Percentiles rank a stretch among this genome's conserved stretches.
Conservation (phyloP, 768 basidiomycete species). For the Tricholoma sp. region DNA sequence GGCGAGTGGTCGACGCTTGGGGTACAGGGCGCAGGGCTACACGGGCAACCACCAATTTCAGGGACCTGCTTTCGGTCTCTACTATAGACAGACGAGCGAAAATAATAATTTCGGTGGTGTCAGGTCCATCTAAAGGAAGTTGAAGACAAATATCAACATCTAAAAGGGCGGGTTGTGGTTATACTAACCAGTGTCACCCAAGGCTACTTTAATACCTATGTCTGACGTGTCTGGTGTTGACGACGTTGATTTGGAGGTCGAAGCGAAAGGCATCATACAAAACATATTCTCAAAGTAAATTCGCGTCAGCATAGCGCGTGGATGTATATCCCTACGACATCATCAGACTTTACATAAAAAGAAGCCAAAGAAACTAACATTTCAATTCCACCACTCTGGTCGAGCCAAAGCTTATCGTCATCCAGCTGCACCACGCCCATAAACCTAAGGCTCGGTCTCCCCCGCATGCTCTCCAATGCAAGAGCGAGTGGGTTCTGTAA, state of each 20-base stretch:
- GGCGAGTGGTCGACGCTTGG: slow-evolving; percentile 26
- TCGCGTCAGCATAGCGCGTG: slow-evolving; percentile 51
- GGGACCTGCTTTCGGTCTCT: slow-evolving; percentile 10
- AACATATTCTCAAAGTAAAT: slow-evolving; percentile 71
- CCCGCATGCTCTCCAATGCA: slow-evolving; percentile 77
- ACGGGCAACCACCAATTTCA: slow-evolving; percentile 54
- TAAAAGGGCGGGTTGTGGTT: not conserved
- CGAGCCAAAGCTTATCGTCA: slow-evolving; percentile 47
- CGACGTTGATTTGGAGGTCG: slow-evolving; percentile 17
- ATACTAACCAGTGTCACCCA: slow-evolving; percentile 61
- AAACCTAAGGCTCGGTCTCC: slow-evolving; percentile 57
- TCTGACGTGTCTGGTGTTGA: slow-evolving; percentile 30
- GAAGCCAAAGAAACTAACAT: slow-evolving; percentile 20
- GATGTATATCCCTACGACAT: slow-evolving; percentile 60
- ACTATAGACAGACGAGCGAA: slow-evolving; percentile 27
- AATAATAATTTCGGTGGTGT: slow-evolving; percentile 62
- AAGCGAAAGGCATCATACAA: slow-evolving; percentile 42
- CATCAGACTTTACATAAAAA: slow-evolving; percentile 1
- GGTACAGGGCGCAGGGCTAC: slow-evolving; percentile 37
- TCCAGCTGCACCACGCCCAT: slow-evolving; percentile 47
- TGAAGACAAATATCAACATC: not conserved
- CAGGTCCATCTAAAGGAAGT: slow-evolving; percentile 49
- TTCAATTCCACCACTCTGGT: slow-evolving; percentile 47
- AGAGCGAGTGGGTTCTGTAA: slow-evolving; percentile 67
- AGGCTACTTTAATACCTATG: slow-evolving; percentile 58